A percentile compares a stretch with the other conserved stretches of the same genome.
Evolutionary conservation across 2,329 filamentous ascomycete genomes (phyloP).

Genomic region (Zymoseptoria pseudotritici): DNA sequence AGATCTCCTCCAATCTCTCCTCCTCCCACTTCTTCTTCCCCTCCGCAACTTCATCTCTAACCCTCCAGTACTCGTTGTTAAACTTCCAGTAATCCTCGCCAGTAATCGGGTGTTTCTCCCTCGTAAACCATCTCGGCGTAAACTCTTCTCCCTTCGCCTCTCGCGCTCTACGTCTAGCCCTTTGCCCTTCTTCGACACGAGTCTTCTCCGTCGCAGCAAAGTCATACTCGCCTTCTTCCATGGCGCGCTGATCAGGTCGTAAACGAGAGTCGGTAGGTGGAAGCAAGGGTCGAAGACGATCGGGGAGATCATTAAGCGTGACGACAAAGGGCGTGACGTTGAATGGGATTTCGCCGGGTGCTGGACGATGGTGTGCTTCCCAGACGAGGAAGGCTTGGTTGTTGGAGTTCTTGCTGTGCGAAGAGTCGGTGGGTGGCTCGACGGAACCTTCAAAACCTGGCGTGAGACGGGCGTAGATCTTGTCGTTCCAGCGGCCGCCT

Average conservation of each 20-base stretch:
- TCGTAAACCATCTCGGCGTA: constrained; percentile 74
- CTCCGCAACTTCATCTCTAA: constrained; percentile 57
- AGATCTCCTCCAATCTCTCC: constrained; percentile 64
- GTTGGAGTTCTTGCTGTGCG: constrained; percentile 18
- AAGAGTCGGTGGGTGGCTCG: constrained; percentile 43
- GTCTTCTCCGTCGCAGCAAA: constrained; percentile 91
- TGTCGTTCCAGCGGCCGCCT: constrained; percentile 94
- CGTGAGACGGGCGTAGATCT: constrained; percentile 86
- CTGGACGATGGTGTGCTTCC: constrained; percentile 77
- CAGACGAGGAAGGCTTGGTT: constrained; percentile 79
- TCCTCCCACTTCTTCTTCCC: constrained; percentile 58
- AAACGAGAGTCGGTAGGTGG: constrained; percentile 92
- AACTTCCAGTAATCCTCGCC: constrained; percentile 89
- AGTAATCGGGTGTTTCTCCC: constrained; percentile 65
- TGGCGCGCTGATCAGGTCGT: constrained; percentile 87
- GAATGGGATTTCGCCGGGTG: constrained; percentile 67
- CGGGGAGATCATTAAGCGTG: constrained; percentile 85
- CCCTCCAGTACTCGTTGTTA: constrained; percentile 80
- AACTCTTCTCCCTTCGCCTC: constrained; percentile 79
- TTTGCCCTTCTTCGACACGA: constrained; percentile 83
- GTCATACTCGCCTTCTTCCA: constrained; percentile 98
- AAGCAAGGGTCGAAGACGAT: constrained; percentile 67
- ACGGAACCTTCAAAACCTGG: constrained; percentile 72
- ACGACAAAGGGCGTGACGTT: constrained; percentile 95
- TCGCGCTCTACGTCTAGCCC: constrained; percentile 62